Conservation (phyloP, 2,329 filamentous ascomycete genomes). For the Calycina herbarum region DNA sequence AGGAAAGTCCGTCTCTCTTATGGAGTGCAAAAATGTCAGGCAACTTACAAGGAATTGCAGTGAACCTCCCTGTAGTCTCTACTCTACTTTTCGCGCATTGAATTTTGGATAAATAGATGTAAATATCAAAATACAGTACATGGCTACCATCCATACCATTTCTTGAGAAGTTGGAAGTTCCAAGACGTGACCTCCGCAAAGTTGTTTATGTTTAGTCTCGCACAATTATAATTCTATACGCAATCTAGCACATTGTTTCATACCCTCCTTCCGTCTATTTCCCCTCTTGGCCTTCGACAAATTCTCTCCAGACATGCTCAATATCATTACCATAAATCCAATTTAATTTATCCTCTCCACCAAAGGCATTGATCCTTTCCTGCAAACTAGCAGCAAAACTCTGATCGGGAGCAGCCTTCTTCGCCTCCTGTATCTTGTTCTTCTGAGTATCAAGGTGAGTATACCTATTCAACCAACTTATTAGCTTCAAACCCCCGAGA, state of each 20-base stretch:
- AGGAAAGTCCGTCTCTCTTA: no score
- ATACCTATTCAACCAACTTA: constrained; percentile 31
- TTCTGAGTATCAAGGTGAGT: constrained; percentile 35
- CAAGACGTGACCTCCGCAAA: no score
- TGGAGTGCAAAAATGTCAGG: no score
- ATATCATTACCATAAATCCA: constrained; percentile 48
- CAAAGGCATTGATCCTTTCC: constrained; percentile 37
- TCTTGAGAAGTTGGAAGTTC: no score
- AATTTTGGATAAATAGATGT: no score
- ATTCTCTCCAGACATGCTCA: constrained; percentile 38
- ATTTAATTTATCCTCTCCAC: constrained; percentile 36
- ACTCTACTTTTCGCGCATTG: no score
- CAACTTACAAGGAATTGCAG: no score
- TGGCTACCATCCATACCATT: no score
- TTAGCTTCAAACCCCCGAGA: background rate
- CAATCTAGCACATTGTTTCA: background rate
- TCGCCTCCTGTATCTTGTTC: constrained; percentile 21
- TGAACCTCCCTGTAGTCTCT: no score
- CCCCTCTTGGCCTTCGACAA: constrained; percentile 5
- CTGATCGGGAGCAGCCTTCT: constrained; percentile 26
- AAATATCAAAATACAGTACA: no score
- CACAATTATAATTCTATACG: background rate
- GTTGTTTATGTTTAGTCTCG: no score
- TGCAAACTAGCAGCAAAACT: constrained; percentile 36
- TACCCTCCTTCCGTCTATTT: background rate